These are phyloP conservation scores for Apiotrichum laibachii DNA, from an alignment of 1,284 basidiomycete species.

Conservation along the genomic window DNA sequence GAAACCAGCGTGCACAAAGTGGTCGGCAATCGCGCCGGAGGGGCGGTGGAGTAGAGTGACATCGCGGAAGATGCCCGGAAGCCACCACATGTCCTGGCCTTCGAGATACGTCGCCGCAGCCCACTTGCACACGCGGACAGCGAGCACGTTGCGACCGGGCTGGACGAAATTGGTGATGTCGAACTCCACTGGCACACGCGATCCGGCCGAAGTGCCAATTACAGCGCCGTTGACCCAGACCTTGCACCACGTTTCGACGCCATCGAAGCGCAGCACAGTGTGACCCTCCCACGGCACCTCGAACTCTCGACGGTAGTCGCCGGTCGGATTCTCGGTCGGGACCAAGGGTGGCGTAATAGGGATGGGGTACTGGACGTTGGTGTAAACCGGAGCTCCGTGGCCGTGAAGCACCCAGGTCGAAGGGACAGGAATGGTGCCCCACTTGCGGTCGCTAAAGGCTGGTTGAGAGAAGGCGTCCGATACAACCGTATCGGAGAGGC, in stretches of 20 bases:
- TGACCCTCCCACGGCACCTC: conserved; percentile 1
- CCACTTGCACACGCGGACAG: conserved; percentile 28
- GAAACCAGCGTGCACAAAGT: conserved; percentile 24
- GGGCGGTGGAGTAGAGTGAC: conserved; percentile 27
- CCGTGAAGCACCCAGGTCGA: conserved; percentile 20
- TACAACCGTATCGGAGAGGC: conserved; percentile 9
- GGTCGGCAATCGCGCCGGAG: conserved; percentile 12
- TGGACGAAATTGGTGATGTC: conserved; percentile 10
- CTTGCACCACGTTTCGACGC: conserved; percentile 21
- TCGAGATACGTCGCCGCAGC: conserved; percentile 23
- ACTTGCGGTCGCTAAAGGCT: conserved; percentile 9
- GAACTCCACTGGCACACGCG: conserved; percentile 18
- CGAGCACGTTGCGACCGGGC: conserved; percentile 14
- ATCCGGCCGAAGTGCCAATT: conserved; percentile 12
- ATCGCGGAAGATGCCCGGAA: conserved; percentile 30
- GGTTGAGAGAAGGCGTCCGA: conserved; percentile 7
- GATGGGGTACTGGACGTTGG: conserved; percentile 21
- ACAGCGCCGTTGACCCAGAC: conserved; percentile 20
- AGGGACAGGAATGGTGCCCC: conserved; percentile 13
- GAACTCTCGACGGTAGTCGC: conserved; percentile 16
- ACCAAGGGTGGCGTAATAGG: conserved; percentile 17
- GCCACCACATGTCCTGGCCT: conserved; percentile 34
- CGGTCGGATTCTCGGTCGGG: conserved; percentile 24
- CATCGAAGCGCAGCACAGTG: conserved; percentile 21
- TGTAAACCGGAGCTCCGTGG: conserved; percentile 16